Evolutionary conservation across 805 yeast genomes (phyloP), one percentile per base, ranked within the genome.

Genomic region (Priceomyces haplophilus): DNA sequence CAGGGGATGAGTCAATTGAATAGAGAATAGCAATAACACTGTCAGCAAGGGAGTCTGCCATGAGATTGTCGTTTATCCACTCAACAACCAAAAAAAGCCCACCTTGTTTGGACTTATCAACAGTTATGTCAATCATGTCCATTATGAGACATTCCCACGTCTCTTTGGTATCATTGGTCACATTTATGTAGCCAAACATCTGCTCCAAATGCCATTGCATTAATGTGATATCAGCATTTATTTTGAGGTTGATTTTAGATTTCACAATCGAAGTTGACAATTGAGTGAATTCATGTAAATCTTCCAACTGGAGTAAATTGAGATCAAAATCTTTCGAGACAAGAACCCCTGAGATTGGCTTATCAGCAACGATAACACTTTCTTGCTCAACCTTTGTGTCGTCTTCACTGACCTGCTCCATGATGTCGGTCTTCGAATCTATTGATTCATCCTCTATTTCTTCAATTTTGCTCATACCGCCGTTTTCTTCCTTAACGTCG

Each of bases 1-100:
- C 95, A 8, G 97, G 97, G 0, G 96, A 82, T 0, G 96, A 83
- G 59, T 93, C 99, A 33, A 91, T 93, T 35, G 96, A 87, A 64
- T 91, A 76, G 24, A 93, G 63, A 30, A 93, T 88, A 0, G 97
- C 97, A 45, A 93, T 78, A 1, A 89, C 85, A 12, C 96, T 83
- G 57, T 93, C 99, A 0, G 99, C 99, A 48, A 93, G 79, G 0
- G 97, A 84, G 56, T 93, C 99, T 47, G 86, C 90, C 67, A 89
- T 79, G 33, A 67, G 54, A 43, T 87, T 71, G 45, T 89, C 90
- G 52, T 95, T 91, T 13, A 81, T 78, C 99, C 99, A 93, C 61
- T 88, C 95, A 11, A 91, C 82, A 0, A 84, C 75, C 4, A 86
- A 82, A 7, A 75, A 51, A 32, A 66, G 54, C 1, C 64, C 67